Evolutionary conservation across 1,139 yeast species (phyloP), one percentile per base, ranked within the genome.

Genomic region (Wickerhamomyces sp.): DNA sequence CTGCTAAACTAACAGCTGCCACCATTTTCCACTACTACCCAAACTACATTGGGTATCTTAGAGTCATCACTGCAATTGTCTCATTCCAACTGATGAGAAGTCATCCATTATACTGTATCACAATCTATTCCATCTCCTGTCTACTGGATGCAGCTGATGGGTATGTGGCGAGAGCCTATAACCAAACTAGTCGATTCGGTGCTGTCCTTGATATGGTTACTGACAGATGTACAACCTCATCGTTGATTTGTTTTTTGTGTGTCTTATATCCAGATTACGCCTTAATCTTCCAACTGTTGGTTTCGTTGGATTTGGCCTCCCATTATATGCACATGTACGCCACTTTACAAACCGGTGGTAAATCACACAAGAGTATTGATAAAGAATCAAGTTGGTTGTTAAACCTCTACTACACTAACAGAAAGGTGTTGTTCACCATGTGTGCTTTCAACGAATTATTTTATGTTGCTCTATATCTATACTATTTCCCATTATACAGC

Each of bases 311-410:
- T 66, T 76, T 94, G 60, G 91, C 98, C 2, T 85, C 95, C 46
- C 99, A 94, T 64, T 94, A 94, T 69, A 88, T 94, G 86, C 99
- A 94, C 72, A 93, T 94, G 99, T 91, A 91, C 65, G 96, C 98
- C 45, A 87, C 89, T 73, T 71, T 91, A 58, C 76, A 83, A 44
- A 73, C 81, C 40, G 98, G 98, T 13, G 81, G 87, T 10, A 62
- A 78, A 14, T 81, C 91, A 37, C 99, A 94, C 70, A 94, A 94
- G 71, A 79, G 81, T 55, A 88, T 94, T 48, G 87, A 82, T 51
- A 72, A 78, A 56, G 80, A 81, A 54, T 81, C 86, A 43, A 79
- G 84, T 52, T 78, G 80, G 73, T 73, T 93, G 47, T 74, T 94
- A 61, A 78, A 84, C 55, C 74, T 91, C 54, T 94, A 94, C 72